A percentile compares a stretch with the other conserved stretches of the same genome.
Conservation (phyloP, 73 alveolate species). For the Symbiodinium pilosum region DNA sequence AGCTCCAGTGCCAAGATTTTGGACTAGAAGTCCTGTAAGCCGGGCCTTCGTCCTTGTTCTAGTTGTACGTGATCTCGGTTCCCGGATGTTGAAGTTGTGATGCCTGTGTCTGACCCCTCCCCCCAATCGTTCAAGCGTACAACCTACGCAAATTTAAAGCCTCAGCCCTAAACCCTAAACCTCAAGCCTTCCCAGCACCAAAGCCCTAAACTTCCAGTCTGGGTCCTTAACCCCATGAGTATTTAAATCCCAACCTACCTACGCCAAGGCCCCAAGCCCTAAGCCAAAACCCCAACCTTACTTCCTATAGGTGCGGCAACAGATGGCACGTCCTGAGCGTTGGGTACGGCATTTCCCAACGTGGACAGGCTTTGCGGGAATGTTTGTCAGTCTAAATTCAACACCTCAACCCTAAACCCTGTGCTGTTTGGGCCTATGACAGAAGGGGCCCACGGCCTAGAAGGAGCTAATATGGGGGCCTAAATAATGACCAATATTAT, state of each 20-base stretch:
- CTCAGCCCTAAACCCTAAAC: background rate
- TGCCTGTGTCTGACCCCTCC: no score
- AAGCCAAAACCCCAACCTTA: background rate
- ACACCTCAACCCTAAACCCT: background rate
- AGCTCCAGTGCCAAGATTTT: no score
- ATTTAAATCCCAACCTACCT: background rate
- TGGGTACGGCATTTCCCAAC: constrained; percentile 76
- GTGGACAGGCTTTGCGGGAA: constrained; percentile 81
- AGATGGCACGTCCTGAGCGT: constrained; percentile 53
- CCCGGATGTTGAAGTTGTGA: no score
- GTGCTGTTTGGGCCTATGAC: background rate
- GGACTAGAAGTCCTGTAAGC: no score
- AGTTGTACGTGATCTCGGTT: no score
- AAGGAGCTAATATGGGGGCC: background rate
- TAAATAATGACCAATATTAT: no score
- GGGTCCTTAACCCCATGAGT: background rate
- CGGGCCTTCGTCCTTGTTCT: no score
- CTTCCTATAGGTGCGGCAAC: constrained; percentile 49
- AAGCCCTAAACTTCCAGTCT: background rate
- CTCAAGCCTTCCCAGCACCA: background rate
- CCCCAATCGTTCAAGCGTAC: no score
- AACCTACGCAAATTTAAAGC: background rate
- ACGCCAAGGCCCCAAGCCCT: background rate
- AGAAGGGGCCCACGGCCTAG: background rate
- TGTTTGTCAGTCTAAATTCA: background rate